Evolutionary conservation across 2,329 filamentous ascomycete species (phyloP), one percentile per base, ranked within the genome.

Genomic region (Fusarium sp.): DNA sequence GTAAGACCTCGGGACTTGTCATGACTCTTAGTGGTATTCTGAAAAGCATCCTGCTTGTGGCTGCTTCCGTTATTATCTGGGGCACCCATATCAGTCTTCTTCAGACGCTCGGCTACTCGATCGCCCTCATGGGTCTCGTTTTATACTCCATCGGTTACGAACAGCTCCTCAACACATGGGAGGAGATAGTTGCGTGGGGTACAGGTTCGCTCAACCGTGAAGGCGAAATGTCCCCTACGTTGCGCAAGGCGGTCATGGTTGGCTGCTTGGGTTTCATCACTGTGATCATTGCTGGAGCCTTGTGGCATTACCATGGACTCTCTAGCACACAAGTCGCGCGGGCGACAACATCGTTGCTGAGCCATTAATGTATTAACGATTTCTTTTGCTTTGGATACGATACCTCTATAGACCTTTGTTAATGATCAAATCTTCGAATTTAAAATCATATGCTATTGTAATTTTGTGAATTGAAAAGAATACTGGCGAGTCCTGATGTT

Each of bases 21-120:
- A 91, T 97, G 82, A 94, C 93, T 34, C 88, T 97, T 25, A 94
- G 91, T 63, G 93, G 94, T 79, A 93, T 97, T 70, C 88, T 96
- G 76, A 97, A 97, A 82, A 93, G 94, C 80, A 94, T 97, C 66
- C 88, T 97, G 62, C 89, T 97, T 58, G 92, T 97, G 70, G 83
- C 87, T 65, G 86, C 89, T 62, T 94, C 92, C 56, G 91, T 96
- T 81, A 79, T 93, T 76, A 90, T 95, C 78, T 96, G 93, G 90
- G 84, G 87, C 72, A 93, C 92, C 60, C 86, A 88, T 32, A 91
- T 96, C 76, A 86, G 90, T 22, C 77, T 82, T 25, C 85, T 94
- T 59, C 93, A 97, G 81, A 88, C 89, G 75, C 85, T 94, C 77
- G 93, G 93, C 73, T 97, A 97, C 84, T 83, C 85, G 74, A 87